phyloP scores from a whole-genome alignment of 2,329 filamentous ascomycete genomes.

The Phaeoacremonium minimum region DNA sequence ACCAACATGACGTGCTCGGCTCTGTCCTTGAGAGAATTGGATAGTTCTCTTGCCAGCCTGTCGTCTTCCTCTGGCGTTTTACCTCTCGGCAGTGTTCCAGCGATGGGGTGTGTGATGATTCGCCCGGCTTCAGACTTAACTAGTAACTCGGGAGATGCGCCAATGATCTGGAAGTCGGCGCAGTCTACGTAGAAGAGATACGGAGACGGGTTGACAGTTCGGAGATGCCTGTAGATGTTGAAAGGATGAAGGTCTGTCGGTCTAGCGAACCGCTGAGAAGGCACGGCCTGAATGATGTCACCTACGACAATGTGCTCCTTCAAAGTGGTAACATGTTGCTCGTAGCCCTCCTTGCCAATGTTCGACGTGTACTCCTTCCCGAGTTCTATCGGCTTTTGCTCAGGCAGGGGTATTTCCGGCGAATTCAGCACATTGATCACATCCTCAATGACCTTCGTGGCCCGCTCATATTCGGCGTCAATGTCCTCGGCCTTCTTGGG shows the following conservation, averaged over 20 bases:
- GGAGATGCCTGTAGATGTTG: slow-evolving; percentile 94
- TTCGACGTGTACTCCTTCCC: slow-evolving; percentile 85
- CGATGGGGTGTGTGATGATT: slow-evolving; percentile 95
- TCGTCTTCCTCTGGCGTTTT: slow-evolving; percentile 78
- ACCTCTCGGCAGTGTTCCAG: slow-evolving; percentile 88
- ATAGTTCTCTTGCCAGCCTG: slow-evolving; percentile 70
- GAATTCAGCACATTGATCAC: slow-evolving; percentile 69
- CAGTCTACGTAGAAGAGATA: slow-evolving; percentile 97
- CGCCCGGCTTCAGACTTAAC: slow-evolving; percentile 84
- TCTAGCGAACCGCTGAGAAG: slow-evolving; percentile 86
- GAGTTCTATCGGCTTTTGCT: slow-evolving; percentile 67
- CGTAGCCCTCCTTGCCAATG: slow-evolving; percentile 83
- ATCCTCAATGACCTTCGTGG: slow-evolving; percentile 57
- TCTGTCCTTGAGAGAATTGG: slow-evolving; percentile 81
- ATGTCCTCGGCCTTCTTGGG: slow-evolving; percentile 53
- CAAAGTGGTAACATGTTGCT: slow-evolving; percentile 77
- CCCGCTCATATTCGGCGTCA: slow-evolving; percentile 65
- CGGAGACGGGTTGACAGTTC: slow-evolving; percentile 95
- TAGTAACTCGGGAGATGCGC: slow-evolving; percentile 89
- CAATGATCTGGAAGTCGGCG: slow-evolving; percentile 88
- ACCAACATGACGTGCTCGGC: slow-evolving; percentile 98
- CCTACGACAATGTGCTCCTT: slow-evolving; percentile 89
- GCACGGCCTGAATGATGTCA: slow-evolving; percentile 97
- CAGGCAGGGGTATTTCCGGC: slow-evolving; percentile 72
- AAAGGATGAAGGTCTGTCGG: slow-evolving; percentile 92